These are phyloP conservation scores for Phytophthora megakarya DNA, from an alignment of 352 stramenopile genomes.

Conservation along the genomic window DNA sequence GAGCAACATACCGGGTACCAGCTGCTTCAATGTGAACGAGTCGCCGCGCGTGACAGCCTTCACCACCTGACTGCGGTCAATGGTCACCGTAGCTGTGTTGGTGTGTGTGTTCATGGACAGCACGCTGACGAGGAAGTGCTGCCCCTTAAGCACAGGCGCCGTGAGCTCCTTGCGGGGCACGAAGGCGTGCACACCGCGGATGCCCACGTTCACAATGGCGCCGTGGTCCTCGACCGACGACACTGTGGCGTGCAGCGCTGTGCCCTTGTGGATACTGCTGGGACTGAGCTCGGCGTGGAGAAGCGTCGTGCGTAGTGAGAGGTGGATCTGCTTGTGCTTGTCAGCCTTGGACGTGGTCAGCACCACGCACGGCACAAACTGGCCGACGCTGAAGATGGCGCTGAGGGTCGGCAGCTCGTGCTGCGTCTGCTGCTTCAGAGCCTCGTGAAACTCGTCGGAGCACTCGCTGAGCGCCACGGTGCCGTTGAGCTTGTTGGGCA, in stretches of 20 bases:
- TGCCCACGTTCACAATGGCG: conserved; percentile 91
- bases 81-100: conserved; percentile 71
- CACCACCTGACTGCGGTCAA: conserved; percentile 61
- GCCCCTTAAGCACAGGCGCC: conserved; percentile 47
- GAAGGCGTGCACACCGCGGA: conserved; percentile 79
- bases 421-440: conserved; percentile 29
- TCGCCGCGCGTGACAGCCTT: conserved; percentile 85
- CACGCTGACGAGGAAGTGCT: conserved; percentile 75
- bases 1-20: conserved; percentile 93
- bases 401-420: conserved; percentile 51
- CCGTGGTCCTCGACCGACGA: conserved; percentile 94
- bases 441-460: conserved; percentile 78
- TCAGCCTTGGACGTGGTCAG: conserved; percentile 71
- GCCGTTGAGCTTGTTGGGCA: conserved; percentile 95
- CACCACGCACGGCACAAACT: conserved; percentile 89
- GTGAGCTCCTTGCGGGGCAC: conserved; percentile 77
- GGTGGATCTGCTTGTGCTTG: conserved; percentile 87
- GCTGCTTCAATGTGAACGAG: conserved; percentile 86
- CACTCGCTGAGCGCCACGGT: conserved; percentile 83
- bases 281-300: conserved; percentile 83
- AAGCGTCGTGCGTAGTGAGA: conserved; percentile 86
- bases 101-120: conserved; percentile 80
- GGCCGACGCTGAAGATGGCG: conserved; percentile 70
- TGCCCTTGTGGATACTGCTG: conserved; percentile 66
- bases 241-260: conserved; percentile 87